Evolutionary conservation across 306 rosid species (phyloP).

Genomic region (Alnus rubra): DNA sequence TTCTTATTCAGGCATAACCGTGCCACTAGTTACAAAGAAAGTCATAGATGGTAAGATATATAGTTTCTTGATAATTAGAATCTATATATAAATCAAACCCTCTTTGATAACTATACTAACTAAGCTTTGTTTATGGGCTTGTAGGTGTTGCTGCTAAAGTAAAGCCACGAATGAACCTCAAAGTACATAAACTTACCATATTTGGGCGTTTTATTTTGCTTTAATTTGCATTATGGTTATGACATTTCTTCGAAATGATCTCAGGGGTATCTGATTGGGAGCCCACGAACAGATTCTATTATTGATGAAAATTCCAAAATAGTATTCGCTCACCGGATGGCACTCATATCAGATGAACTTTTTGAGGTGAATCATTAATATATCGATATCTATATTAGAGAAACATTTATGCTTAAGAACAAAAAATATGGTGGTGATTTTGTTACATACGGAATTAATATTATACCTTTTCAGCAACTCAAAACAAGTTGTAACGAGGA

Average conservation of each 20-base stretch:
- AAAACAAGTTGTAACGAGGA: neutral
- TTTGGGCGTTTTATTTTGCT: neutral
- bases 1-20: slow-evolving; percentile 23
- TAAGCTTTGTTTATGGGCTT: neutral
- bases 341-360: slow-evolving; percentile 28
- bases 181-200: neutral
- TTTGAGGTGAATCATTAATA: slow-evolving; percentile 20
- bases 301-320: slow-evolving; percentile 19
- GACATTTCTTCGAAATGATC: neutral
- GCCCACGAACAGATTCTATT: slow-evolving; percentile 13
- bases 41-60: slow-evolving; percentile 17
- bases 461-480: neutral
- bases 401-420: neutral
- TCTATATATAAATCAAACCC: neutral
- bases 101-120: neutral
- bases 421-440: neutral
- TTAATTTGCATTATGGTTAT: neutral
- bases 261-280: slow-evolving; percentile 27
- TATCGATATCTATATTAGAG: neutral
- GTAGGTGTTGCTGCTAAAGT: slow-evolving; percentile 23
- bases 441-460: neutral
- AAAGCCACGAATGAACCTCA: slow-evolving; percentile 22
- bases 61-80: neutral
- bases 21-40: slow-evolving; percentile 18
- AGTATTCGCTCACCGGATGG: slow-evolving; percentile 26